phyloP scores from a whole-genome alignment of 2,329 filamentous ascomycete genomes.

The Alternaria consortialis region DNA sequence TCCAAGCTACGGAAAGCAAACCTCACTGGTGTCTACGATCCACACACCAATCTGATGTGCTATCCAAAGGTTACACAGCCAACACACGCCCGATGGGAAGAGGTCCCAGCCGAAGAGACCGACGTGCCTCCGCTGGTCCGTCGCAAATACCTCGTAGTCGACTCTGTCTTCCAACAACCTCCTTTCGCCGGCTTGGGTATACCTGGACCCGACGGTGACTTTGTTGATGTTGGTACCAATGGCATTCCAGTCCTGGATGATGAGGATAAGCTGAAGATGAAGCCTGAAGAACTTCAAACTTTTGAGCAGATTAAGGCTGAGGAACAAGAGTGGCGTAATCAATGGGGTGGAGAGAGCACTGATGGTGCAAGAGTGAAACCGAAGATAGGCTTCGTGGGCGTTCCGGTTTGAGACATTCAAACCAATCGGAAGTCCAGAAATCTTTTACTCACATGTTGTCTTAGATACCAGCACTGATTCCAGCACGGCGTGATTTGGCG shows the following conservation, averaged over 20 bases:
- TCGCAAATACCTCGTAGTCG: constrained; percentile 70
- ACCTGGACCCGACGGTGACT: constrained; percentile 65
- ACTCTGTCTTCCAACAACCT: constrained; percentile 67
- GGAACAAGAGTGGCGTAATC: constrained; percentile 76
- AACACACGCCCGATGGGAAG: constrained; percentile 83
- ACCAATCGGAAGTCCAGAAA: neutral
- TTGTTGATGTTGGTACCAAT: constrained; percentile 58
- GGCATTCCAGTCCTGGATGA: constrained; percentile 71
- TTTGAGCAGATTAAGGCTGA: constrained; percentile 72
- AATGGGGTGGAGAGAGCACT: constrained; percentile 75
- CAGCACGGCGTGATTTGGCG: neutral
- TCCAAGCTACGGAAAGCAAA: constrained; percentile 73
- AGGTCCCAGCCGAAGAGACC: constrained; percentile 61
- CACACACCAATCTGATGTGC: constrained; percentile 92
- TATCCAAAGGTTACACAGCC: constrained; percentile 90
- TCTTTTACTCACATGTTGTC: neutral
- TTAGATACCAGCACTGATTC: neutral
- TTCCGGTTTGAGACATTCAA: constrained; percentile 53
- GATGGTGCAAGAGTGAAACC: constrained; percentile 60
- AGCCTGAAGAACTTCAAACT: constrained; percentile 73
- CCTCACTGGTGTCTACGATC: constrained; percentile 83
- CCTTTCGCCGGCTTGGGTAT: constrained; percentile 66
- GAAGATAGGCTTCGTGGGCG: constrained; percentile 59
- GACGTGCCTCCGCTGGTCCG: constrained; percentile 65
- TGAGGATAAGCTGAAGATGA: constrained; percentile 72